Conservation (phyloP, 164 flowering plant genomes). For the Magnolia officinalis region DNA sequence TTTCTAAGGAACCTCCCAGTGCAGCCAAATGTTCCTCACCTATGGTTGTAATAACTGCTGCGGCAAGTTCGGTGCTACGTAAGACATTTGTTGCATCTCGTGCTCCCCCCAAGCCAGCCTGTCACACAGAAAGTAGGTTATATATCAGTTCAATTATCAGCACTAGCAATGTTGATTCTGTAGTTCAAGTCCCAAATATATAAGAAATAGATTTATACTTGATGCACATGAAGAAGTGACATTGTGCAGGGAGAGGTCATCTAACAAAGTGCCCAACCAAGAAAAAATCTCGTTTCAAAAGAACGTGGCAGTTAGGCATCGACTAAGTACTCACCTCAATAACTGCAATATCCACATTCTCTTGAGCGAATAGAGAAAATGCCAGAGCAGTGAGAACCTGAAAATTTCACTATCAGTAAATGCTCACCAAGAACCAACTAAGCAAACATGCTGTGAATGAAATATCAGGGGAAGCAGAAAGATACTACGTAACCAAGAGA, state of each 20-base stretch:
- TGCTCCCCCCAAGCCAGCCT: conserved; percentile 98
- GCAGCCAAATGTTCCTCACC: conserved; percentile 92
- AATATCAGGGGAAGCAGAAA: not conserved
- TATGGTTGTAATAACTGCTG: conserved; percentile 79
- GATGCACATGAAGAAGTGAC: no score
- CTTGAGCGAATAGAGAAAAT: conserved; percentile 67
- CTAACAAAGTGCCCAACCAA: not conserved
- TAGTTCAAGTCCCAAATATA: not conserved
- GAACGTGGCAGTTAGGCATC: not conserved
- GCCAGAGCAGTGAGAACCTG: conserved; percentile 94
- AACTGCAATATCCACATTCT: conserved; percentile 80
- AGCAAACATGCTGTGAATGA: not conserved
- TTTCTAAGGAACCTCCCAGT: conserved; percentile 90
- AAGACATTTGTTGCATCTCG: conserved; percentile 95
- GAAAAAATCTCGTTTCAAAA: not conserved
- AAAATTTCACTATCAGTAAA: conserved; percentile 10
- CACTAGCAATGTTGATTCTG: not conserved
- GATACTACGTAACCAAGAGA: not conserved
- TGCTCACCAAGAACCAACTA: not conserved
- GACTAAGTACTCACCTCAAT: conserved; percentile 56
- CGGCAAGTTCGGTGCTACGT: conserved; percentile 51
- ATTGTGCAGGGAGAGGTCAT: not conserved
- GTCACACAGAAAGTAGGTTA: conserved; percentile 4
- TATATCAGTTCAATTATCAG: not conserved
- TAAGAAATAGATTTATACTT: not conserved